phyloP scores from a whole-genome alignment of 352 stramenopile genomes.

The Globisporangium sylvaticum region DNA sequence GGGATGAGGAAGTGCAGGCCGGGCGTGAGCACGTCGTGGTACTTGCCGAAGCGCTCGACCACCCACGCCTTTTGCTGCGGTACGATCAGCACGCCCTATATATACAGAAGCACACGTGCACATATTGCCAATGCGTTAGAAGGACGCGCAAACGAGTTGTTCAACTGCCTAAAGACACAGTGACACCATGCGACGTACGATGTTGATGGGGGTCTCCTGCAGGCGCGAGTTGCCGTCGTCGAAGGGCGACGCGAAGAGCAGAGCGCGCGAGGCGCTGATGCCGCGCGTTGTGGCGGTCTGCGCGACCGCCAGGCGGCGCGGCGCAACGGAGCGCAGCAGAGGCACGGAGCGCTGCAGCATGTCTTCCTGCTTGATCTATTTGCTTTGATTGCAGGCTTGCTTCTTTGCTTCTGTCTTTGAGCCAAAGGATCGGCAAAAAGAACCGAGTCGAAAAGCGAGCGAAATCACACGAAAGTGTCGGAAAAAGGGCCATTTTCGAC shows the following conservation, averaged over 20 bases:
- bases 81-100: conserved; percentile 81
- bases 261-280: conserved; percentile 24
- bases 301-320: neutral
- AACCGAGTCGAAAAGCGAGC: neutral
- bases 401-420: neutral
- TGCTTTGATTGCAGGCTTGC: neutral
- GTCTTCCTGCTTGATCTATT: neutral
- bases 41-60: conserved; percentile 91
- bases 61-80: conserved; percentile 89
- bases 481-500: neutral
- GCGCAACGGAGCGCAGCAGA: neutral
- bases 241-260: conserved; percentile 25
- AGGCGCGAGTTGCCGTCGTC: conserved; percentile 44
- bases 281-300: conserved; percentile 4
- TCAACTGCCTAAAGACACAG: too few species aligned
- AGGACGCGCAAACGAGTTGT: too few species aligned
- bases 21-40: conserved; percentile 79
- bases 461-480: neutral
- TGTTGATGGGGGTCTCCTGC: conserved; percentile 49
- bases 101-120: neutral
- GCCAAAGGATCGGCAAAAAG: neutral
- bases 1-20: conserved; percentile 90
- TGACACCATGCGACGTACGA: too few species aligned
- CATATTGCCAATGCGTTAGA: neutral
- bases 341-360: conserved; percentile 8